Evolutionary conservation across 345 rosid genomes (phyloP).

Genomic region (Leavenworthia alabamica): DNA sequence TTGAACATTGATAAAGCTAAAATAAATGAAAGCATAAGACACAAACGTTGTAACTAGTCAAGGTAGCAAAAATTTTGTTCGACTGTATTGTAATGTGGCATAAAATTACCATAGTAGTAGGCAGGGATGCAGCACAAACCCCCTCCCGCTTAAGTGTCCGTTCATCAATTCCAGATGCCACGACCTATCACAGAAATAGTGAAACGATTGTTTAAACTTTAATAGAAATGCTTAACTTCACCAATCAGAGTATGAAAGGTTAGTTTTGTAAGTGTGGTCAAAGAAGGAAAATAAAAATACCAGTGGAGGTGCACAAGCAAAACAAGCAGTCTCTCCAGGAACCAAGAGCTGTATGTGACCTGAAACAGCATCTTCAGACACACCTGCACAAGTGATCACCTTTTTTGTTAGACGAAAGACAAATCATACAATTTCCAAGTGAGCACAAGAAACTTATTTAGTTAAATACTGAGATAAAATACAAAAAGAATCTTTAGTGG

Average conservation of each 20-base stretch:
- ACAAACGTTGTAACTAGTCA: not conserved
- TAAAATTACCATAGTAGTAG: conserved; percentile 72
- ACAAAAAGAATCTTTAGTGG: no score
- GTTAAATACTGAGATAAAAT: not conserved
- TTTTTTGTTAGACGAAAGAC: not conserved
- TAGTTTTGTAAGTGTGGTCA: not conserved
- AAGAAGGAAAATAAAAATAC: conserved; percentile 31
- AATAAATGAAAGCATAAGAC: not conserved
- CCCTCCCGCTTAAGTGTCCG: conserved; percentile 92
- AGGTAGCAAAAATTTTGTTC: conserved; percentile 1
- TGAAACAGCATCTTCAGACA: conserved; percentile 97
- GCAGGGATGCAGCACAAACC: conserved; percentile 94
- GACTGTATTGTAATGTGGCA: not conserved
- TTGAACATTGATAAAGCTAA: not conserved
- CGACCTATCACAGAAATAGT: conserved; percentile 48
- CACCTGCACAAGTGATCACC: conserved; percentile 47
- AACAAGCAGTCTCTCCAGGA: conserved; percentile 97
- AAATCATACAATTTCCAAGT: not conserved
- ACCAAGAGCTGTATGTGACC: conserved; percentile 92
- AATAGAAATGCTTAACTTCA: not conserved
- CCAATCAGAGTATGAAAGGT: not conserved
- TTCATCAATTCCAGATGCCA: conserved; percentile 96
- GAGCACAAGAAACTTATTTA: not conserved
- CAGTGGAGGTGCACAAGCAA: conserved; percentile 98
- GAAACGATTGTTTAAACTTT: not conserved